Base-by-base conservation (phyloP, 768 basidiomycete species). In the Tubosaeta brunneosetosa region DNA sequence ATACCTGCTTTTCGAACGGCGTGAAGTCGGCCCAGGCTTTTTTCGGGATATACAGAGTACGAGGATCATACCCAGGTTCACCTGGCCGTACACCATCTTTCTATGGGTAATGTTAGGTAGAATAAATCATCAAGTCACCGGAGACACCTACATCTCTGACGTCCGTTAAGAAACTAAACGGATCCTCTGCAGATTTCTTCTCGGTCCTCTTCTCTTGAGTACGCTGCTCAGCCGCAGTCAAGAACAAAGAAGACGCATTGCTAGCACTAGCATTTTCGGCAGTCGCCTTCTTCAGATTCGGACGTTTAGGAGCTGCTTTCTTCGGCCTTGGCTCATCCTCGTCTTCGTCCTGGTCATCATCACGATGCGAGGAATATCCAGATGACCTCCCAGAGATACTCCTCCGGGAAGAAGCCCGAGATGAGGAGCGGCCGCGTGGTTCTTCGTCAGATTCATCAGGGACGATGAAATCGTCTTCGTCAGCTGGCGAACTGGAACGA, bases 1-100 rank as follows among this genome's bases (percentile, higher is more conserved):
- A 65, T 31, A 81, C 86, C 78, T 91, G 93, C 61, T 85, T 93
- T 73, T 99, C 97, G 65, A 99, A 99, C 0, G 94, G 93, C 2
- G 94, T 95, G 62, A 99, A 95, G 0, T 75, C 74, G 26, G 75
- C 74, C 92, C 94, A 95, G 0, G 84, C 83, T 40, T 73, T 78
- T 27, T 77, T 69, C 0, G 94, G 94, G 48, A 99, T 80, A 63
- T 78, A 81, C 31, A 98, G 68, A 0, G 97, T 97, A 45, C 94
- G 76, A 6, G 91, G 91, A 62, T 99, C 95, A 61, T 97, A 98
- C 13, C 86, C 82, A 0, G 87, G 83, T 55, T 95, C 81, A n/a
- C 81, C 83, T 25, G 91, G 90, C 50, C 79, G 74, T 46, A 81
- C 75, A 1, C 85, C 81, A 59, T 97, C 91, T 77, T 88, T 93